Percentiles rank a stretch among this genome's conserved stretches.
Conservation (phyloP, 306 rosid genomes). For the Prunus mira region DNA sequence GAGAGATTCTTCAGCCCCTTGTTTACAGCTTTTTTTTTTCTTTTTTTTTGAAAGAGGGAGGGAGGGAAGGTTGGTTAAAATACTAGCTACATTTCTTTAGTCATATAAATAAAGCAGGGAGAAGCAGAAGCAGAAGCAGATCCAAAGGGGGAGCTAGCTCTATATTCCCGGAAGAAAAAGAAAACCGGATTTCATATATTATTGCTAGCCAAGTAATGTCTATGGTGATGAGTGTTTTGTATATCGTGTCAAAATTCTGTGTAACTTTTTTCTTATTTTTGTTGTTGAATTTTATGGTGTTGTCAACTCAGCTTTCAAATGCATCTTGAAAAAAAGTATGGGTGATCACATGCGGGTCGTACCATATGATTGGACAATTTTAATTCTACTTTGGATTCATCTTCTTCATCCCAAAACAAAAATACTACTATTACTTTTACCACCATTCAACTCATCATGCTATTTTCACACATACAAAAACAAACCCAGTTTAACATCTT, state of each 20-base stretch:
- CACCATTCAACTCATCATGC: neutral
- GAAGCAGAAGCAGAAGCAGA: neutral
- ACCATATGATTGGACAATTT: conserved; percentile 30
- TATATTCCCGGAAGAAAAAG: neutral
- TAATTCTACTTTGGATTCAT: conserved; percentile 17
- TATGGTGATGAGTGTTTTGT: neutral
- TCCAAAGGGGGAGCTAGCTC: neutral
- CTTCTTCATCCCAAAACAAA: conserved; percentile 7
- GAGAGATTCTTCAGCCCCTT: neutral
- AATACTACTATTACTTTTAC: neutral
- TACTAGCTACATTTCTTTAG: neutral
- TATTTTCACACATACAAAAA: neutral
- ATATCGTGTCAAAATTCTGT: conserved; percentile 2
- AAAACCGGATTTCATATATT: neutral
- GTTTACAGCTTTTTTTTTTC: neutral
- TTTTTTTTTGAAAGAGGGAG: neutral
- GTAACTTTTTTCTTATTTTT: conserved; percentile 26
- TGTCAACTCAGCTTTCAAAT: conserved; percentile 52
- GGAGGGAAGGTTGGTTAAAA: too few species aligned
- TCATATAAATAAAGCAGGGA: neutral
- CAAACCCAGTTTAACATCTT: too few species aligned
- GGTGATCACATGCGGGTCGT: conserved; percentile 46
- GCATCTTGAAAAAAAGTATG: conserved; percentile 33
- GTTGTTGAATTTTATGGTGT: conserved; percentile 40
- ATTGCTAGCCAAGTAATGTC: too few species aligned